Conservation (phyloP, 177 flowering plant genomes). For the Telopea speciosissima region DNA sequence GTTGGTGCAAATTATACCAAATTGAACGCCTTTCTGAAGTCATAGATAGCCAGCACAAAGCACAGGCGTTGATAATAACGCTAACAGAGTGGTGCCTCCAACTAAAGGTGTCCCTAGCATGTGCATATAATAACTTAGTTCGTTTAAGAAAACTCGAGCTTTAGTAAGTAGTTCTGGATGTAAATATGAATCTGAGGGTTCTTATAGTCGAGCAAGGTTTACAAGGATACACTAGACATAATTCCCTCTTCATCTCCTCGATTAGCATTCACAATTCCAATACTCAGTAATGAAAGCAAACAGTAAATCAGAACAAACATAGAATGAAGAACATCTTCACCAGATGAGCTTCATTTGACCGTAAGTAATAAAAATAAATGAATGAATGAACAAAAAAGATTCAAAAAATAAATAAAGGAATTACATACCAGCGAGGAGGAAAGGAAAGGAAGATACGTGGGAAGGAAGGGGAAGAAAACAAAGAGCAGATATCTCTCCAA, state of each 20-base stretch:
- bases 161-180: background rate
- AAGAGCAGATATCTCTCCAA: slow-evolving; percentile 92
- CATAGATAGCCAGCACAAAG: background rate
- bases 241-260: background rate
- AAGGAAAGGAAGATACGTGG: slow-evolving; percentile 53
- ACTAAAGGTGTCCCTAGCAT: background rate
- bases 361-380: background rate
- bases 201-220: too few species aligned
- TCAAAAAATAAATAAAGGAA: background rate
- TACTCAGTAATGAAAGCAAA: background rate
- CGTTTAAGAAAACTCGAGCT: background rate
- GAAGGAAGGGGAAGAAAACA: slow-evolving; percentile 59
- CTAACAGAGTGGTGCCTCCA: background rate
- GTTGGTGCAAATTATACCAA: too few species aligned
- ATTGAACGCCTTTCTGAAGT: background rate
- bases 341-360: background rate
- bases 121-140: background rate
- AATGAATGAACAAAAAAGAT: background rate
- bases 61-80: background rate
- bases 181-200: background rate
- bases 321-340: background rate
- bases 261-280: background rate
- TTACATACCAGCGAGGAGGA: slow-evolving; percentile 63
- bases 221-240: background rate
- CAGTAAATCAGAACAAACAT: background rate